phyloP scores from a whole-genome alignment of 768 basidiomycete species.

The Coprinopsis sp. region DNA sequence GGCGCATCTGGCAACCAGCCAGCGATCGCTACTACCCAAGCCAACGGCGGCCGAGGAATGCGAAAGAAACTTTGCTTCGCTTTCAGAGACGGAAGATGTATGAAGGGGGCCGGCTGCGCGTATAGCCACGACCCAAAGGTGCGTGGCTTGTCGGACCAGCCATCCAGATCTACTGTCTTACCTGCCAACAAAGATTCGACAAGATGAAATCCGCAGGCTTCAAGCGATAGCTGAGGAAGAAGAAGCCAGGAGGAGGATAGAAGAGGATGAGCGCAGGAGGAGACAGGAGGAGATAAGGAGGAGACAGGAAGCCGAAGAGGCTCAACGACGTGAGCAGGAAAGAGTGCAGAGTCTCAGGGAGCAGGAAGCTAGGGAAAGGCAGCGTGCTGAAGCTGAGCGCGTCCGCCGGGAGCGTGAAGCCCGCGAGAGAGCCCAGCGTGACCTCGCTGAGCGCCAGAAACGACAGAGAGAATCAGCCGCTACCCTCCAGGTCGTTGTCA shows the following conservation, averaged over 20 bases:
- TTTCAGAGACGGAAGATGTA: conserved; percentile 3
- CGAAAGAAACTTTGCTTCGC: conserved; percentile 5
- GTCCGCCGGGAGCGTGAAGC: background rate
- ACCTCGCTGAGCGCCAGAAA: background rate
- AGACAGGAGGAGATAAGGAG: conserved; percentile 1
- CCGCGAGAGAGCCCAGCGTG: background rate
- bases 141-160: background rate
- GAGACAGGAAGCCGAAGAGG: background rate
- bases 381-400: background rate
- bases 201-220: background rate
- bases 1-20: background rate
- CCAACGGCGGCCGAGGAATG: background rate
- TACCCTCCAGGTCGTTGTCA: conserved; percentile 9
- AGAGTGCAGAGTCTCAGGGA: too few relatives aligned
- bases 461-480: conserved; percentile 5
- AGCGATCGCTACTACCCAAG: background rate
- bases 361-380: background rate
- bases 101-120: background rate
- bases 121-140: conserved; percentile 5
- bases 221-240: background rate
- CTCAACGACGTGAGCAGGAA: background rate
- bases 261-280: background rate
- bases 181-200: background rate
- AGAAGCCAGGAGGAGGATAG: background rate
- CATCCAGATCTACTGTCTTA: background rate